Evolutionary conservation across 2,329 filamentous ascomycete genomes (phyloP).

Genomic region (Dothistroma pini): DNA sequence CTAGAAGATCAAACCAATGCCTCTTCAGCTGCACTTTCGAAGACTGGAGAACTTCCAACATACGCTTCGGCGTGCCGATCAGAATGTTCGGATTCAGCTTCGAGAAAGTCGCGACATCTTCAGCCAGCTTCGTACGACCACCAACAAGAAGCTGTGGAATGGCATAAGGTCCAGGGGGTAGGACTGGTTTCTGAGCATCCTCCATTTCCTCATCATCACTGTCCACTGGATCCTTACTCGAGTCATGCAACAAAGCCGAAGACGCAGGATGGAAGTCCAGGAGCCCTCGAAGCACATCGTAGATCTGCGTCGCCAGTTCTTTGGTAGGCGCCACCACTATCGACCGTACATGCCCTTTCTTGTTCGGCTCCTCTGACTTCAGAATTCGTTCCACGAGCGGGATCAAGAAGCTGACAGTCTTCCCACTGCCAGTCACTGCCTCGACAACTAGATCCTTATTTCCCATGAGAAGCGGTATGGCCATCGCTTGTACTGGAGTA

Average conservation of each 20-base stretch:
- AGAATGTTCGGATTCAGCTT: constrained; percentile 82
- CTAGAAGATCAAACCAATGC: constrained; percentile 72
- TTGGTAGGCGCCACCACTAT: constrained; percentile 91
- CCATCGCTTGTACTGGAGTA: constrained; percentile 92
- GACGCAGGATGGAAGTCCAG: constrained; percentile 81
- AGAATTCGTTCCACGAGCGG: constrained; percentile 80
- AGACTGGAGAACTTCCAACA: constrained; percentile 83
- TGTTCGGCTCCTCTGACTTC: constrained; percentile 73
- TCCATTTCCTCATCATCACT: constrained; percentile 35
- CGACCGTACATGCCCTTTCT: constrained; percentile 83
- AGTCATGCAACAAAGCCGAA: constrained; percentile 58
- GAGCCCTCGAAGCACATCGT: constrained; percentile 72
- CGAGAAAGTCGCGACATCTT: constrained; percentile 82
- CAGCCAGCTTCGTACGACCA: constrained; percentile 72
- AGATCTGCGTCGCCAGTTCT: constrained; percentile 87
- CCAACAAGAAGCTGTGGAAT: constrained; percentile 87
- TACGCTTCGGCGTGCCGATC: constrained; percentile 83
- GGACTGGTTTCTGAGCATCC: constrained; percentile 42
- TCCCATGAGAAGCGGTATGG: constrained; percentile 80
- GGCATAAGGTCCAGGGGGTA: constrained; percentile 51
- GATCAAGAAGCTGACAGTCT: constrained; percentile 82
- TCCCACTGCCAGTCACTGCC: constrained; percentile 85
- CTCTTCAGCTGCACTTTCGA: constrained; percentile 44
- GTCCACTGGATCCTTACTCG: constrained; percentile 36
- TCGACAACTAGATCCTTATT: constrained; percentile 93